Evolutionary conservation across 345 rosid species (phyloP).

Genomic region (Brassica carinata): DNA sequence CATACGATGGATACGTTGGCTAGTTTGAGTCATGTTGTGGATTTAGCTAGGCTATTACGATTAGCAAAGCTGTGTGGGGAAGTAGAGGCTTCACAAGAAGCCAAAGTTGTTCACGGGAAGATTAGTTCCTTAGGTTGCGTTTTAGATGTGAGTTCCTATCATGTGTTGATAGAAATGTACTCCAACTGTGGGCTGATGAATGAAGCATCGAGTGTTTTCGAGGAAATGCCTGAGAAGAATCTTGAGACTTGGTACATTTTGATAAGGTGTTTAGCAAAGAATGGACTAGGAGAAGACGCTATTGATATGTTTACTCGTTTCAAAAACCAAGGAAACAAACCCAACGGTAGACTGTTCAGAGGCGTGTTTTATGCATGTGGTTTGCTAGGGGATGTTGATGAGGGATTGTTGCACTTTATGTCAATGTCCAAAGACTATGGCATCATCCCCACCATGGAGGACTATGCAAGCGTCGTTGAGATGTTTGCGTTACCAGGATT

Average conservation of each 20-base stretch:
- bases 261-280: constrained; percentile 71
- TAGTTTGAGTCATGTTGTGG: constrained; percentile 47
- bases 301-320: constrained; percentile 68
- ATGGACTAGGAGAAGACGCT: constrained; percentile 80
- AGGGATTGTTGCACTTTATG: constrained; percentile 75
- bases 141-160: constrained; percentile 47
- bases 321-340: constrained; percentile 62
- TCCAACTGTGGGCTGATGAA: constrained; percentile 56
- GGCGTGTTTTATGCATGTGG: constrained; percentile 67
- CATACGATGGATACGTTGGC: constrained; percentile 51
- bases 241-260: constrained; percentile 64
- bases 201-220: constrained; percentile 55
- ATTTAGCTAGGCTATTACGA: constrained; percentile 46
- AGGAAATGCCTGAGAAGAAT: constrained; percentile 55
- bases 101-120: constrained; percentile 56
- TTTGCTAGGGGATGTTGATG: constrained; percentile 63
- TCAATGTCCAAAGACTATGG: constrained; percentile 68
- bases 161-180: constrained; percentile 70
- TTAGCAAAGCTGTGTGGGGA: constrained; percentile 70
- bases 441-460: constrained; percentile 63
- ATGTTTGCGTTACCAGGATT: constrained; percentile 73
- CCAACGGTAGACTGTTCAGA: constrained; percentile 56
- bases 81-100: constrained; percentile 60
- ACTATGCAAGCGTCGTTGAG: constrained; percentile 60
- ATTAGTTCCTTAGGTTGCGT: constrained; percentile 39